A percentile compares a stretch with the other conserved stretches of the same genome.
phyloP scores from a whole-genome alignment of 495 filamentous ascomycete genomes.

The Alectoria sarmentosa region DNA sequence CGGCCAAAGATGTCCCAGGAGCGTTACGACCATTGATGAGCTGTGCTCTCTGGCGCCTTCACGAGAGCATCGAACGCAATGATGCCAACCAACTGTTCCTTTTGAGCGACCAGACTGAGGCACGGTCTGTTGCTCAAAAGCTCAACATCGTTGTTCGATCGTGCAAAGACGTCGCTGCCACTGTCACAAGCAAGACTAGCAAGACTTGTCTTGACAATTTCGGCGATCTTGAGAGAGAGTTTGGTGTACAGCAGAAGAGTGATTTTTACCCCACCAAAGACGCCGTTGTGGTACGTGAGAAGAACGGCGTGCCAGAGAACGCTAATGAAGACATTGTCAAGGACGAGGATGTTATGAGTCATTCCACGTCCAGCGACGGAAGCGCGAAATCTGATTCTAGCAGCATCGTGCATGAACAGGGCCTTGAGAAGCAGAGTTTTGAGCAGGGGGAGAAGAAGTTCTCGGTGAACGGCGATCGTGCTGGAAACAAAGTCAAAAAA shows the following conservation, averaged over 20 bases:
- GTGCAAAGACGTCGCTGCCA: background rate
- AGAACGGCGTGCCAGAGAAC: background rate
- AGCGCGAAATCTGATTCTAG: background rate
- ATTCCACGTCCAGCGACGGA: background rate
- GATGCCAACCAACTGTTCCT: conserved; percentile 23
- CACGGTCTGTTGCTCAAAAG: conserved; percentile 18
- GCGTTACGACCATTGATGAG: conserved; percentile 22
- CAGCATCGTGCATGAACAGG: background rate
- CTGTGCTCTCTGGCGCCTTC: conserved; percentile 25
- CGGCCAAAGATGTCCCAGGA: conserved; percentile 23
- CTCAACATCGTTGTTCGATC: conserved; percentile 19
- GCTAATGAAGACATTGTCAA: background rate
- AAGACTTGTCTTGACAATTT: conserved; percentile 7
- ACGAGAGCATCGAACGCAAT: conserved; percentile 24
- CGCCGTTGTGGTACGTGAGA: background rate
- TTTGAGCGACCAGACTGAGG: conserved; percentile 18
- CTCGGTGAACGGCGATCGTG: background rate
- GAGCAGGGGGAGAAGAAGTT: background rate
- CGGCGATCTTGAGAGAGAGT: conserved; percentile 22
- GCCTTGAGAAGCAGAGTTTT: background rate
- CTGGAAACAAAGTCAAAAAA: background rate
- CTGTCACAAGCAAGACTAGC: background rate
- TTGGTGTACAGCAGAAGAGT: conserved; percentile 13
- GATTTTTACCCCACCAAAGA: background rate
- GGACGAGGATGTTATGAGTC: background rate